Conservation (phyloP, 257 asterid genomes). For the Petrea volubilis region DNA sequence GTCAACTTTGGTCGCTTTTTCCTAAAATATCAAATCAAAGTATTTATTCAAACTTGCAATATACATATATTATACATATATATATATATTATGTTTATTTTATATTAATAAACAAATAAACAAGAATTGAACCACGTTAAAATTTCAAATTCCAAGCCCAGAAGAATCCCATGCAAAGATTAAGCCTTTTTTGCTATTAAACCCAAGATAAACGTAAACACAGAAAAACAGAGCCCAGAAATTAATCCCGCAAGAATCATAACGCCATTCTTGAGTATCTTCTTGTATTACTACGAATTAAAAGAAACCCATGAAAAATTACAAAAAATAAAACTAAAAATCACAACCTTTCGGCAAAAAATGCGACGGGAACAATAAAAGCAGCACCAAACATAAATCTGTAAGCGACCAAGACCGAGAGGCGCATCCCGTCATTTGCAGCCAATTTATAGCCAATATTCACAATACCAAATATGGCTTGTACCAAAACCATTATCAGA, state of each 20-base stretch:
- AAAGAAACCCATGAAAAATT: neutral
- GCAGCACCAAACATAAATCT: constrained; percentile 63
- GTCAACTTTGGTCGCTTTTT: constrained; percentile 61
- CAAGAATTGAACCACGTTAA: no score
- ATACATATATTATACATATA: neutral
- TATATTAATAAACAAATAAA: no score
- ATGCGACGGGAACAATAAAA: constrained; percentile 53
- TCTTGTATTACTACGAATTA: neutral
- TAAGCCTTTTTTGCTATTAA: no score
- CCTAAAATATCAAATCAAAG: constrained; percentile 35
- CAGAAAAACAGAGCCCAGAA: neutral
- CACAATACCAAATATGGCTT: constrained; percentile 33
- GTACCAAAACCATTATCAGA: constrained; percentile 47
- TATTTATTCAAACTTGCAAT: neutral
- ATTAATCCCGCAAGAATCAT: neutral
- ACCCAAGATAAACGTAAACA: no score
- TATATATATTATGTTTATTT: no score
- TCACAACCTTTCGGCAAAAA: constrained; percentile 52
- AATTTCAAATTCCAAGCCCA: no score
- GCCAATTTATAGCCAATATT: constrained; percentile 54
- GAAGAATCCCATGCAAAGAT: neutral
- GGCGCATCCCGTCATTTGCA: constrained; percentile 56
- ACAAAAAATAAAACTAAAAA: neutral
- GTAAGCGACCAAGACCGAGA: constrained; percentile 45
- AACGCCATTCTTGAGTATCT: neutral